Evolutionary conservation across 345 rosid genomes (phyloP), one percentile per base, ranked within the genome.

Genomic region (Moricandia moricandioides): DNA sequence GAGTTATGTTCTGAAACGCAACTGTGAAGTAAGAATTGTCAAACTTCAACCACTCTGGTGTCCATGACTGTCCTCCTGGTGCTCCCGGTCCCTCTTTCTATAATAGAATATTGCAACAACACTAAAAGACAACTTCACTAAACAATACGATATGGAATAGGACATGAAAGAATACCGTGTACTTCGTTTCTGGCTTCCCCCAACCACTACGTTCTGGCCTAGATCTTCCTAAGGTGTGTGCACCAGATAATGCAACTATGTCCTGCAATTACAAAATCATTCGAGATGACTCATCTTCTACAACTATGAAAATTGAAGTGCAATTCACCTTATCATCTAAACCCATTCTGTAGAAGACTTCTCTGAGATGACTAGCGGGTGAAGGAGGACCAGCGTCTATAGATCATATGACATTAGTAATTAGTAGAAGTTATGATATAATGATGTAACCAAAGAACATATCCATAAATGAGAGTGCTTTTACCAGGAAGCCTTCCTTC

Each of bases 51-150:
- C 98, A 94, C 81, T 94, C 78, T 60, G 75, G 86, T 3, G 98
- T 94, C 98, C 98, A 91, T 14, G 97, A 94, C 57, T 91, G 97
- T 81, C 98, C 98, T 72, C 97, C 97, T 33, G 96, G 92, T 82
- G 96, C 95, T 47, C 97, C 98, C 0, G 96, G 98, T 33, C 98
- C 97, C 8, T 86, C 86, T 89, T 94, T 90, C 98, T 94, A 88
- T 67, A 73, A 75, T 26, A 56, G 61, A 11, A 55, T 9, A 21
- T 9, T 21, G 13, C 16, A 30, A 62, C 39, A 31, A 62, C 29
- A 13, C 7, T 6, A 11, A 62, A 51, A 27, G 14, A 67, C 8
- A 58, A 55, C 33, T 57, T 74, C 8, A 9, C 16, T 18, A 34
- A 59, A 9, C 66, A 49, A 51, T 43, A 61, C 1, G 31, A 8